Percentiles rank a stretch among this genome's conserved stretches.
Conservation (phyloP, 371 early-diverging fungal species). For the Apophysomyces trapeziformis region DNA sequence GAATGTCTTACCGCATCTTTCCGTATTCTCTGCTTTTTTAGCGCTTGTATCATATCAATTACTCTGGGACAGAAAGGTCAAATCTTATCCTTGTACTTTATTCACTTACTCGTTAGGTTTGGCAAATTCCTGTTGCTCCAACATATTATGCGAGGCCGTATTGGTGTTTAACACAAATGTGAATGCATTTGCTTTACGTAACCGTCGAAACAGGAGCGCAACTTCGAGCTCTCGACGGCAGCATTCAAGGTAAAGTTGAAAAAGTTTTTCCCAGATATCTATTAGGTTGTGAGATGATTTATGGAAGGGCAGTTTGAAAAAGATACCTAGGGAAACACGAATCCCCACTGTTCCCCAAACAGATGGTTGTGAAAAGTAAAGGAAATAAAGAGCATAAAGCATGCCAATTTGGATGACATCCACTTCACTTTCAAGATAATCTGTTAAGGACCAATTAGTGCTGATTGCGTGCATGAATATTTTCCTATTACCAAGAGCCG, state of each 20-base stretch:
- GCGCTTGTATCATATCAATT: slow-evolving; percentile 6
- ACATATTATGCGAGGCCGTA: background rate
- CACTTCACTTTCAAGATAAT: slow-evolving; percentile 9
- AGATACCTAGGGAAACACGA: slow-evolving; percentile 10
- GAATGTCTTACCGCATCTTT: slow-evolving; percentile 10
- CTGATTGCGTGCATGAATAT: background rate
- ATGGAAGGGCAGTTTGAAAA: background rate
- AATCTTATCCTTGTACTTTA: background rate
- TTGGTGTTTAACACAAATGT: background rate
- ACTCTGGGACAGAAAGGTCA: slow-evolving; percentile 3
- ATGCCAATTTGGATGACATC: slow-evolving; percentile 8
- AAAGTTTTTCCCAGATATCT: slow-evolving; percentile 6
- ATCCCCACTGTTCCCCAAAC: background rate
- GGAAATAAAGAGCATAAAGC: slow-evolving; percentile 17
- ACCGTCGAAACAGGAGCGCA: slow-evolving; percentile 4
- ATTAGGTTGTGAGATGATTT: background rate
- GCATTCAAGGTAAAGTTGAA: slow-evolving; percentile 14
- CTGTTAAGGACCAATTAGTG: background rate
- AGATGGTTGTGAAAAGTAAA: slow-evolving; percentile 13
- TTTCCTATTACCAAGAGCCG: background rate
- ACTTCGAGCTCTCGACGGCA: background rate
- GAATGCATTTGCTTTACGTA: slow-evolving; percentile 16
- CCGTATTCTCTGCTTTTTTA: background rate
- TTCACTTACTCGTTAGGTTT: slow-evolving; percentile 1
- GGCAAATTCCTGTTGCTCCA: slow-evolving; percentile 9